Evolutionary conservation across 208 protist species (phyloP).

Genomic region (Angomonas desouzai): DNA sequence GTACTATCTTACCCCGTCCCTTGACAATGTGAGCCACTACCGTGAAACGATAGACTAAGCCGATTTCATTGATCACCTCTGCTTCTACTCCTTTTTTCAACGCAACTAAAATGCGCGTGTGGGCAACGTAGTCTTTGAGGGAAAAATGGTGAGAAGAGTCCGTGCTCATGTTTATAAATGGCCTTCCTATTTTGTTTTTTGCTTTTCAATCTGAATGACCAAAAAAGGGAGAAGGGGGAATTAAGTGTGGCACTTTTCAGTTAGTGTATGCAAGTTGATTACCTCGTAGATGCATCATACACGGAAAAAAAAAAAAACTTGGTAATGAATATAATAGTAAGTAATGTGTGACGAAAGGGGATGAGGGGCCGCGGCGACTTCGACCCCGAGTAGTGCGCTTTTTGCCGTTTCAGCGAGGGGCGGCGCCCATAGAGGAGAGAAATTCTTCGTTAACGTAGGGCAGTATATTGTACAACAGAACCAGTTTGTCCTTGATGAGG

Average conservation of each 20-base stretch:
- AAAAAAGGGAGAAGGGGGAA: not conserved
- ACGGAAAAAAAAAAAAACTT: too few species aligned
- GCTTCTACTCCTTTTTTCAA: not conserved
- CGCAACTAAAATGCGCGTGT: not conserved
- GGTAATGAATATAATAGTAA: too few species aligned
- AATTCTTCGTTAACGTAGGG: conserved; percentile 55
- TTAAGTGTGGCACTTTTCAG: too few species aligned
- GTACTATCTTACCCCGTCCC: not conserved
- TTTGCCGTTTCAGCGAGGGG: too few species aligned
- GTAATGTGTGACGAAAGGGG: too few species aligned
- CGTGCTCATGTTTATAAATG: not conserved
- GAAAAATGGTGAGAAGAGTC: not conserved
- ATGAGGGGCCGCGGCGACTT: too few species aligned
- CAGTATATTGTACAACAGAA: conserved; percentile 66
- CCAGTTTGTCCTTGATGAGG: conserved; percentile 32
- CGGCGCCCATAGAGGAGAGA: conserved; percentile 26
- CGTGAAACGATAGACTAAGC: not conserved
- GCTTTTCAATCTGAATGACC: not conserved
- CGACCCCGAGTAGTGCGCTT: too few species aligned
- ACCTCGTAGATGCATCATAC: too few species aligned
- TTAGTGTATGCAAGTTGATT: too few species aligned
- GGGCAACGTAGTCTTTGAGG: not conserved
- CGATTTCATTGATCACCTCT: conserved; percentile 1
- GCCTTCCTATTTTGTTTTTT: not conserved
- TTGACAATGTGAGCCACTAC: not conserved